Percentiles rank a stretch among this genome's conserved stretches.
phyloP scores from a whole-genome alignment of 352 stramenopile species.

The Globisporangium echinulatum region DNA sequence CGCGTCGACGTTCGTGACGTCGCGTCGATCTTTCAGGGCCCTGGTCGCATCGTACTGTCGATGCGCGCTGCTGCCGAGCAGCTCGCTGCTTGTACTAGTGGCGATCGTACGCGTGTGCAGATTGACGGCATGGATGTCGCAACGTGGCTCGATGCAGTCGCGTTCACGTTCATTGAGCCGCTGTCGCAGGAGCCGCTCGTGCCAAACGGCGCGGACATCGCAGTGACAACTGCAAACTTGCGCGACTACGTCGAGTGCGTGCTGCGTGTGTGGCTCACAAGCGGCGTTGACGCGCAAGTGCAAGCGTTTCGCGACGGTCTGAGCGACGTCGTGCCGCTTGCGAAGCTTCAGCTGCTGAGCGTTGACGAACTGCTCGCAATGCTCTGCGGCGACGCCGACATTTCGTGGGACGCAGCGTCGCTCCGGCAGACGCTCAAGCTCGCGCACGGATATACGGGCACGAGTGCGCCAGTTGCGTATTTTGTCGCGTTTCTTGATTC shows the following conservation, averaged over 20 bases:
- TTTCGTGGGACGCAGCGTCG: constrained; percentile 58
- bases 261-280: constrained; percentile 53
- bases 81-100: constrained; percentile 11
- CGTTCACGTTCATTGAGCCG: constrained; percentile 74
- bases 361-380: constrained; percentile 57
- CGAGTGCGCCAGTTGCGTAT: constrained; percentile 56
- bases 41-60: constrained; percentile 50
- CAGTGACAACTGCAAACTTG: constrained; percentile 55
- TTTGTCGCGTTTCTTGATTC: constrained; percentile 68
- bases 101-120: constrained; percentile 22
- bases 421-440: constrained; percentile 71
- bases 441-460: constrained; percentile 77
- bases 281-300: constrained; percentile 58
- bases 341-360: constrained; percentile 66
- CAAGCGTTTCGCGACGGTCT: constrained; percentile 72
- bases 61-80: constrained; percentile 42
- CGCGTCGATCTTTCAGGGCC: constrained; percentile 48
- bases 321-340: constrained; percentile 59
- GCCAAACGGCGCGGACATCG: constrained; percentile 27
- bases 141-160: constrained; percentile 61
- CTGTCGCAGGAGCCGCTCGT: constrained; percentile 63
- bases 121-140: constrained; percentile 46
- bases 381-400: constrained; percentile 69
- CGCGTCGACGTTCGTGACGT: constrained; percentile 46
- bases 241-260: constrained; percentile 48